Percentiles rank a stretch among this genome's conserved stretches.
These are phyloP conservation scores for Glycine tomentella DNA, from an alignment of 306 rosid genomes.

Conservation along the genomic window DNA sequence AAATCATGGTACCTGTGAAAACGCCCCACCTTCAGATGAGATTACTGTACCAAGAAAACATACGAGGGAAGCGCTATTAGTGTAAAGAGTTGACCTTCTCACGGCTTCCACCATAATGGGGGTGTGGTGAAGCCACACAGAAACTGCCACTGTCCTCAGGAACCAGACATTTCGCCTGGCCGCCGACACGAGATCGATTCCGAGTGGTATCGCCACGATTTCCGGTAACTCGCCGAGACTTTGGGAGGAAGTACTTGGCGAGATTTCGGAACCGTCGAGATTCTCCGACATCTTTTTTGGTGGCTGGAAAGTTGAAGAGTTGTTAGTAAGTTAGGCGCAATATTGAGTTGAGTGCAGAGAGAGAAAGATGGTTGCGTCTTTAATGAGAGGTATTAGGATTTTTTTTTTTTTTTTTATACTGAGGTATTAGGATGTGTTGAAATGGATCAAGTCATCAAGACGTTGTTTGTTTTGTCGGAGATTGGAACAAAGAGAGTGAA, in stretches of 20 bases:
- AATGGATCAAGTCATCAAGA: constrained; percentile 25
- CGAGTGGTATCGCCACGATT: constrained; percentile 45
- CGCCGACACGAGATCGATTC: constrained; percentile 80
- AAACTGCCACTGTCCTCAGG: constrained; percentile 61
- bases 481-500: constrained; percentile 44
- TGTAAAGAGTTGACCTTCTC: constrained; percentile 61
- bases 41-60: not conserved
- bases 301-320: no score
- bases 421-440: no score
- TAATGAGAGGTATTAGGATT: no score
- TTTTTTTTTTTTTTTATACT: no score
- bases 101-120: constrained; percentile 66
- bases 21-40: constrained; percentile 38
- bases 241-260: constrained; percentile 54
- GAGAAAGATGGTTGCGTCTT: constrained; percentile 26
- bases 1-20: constrained; percentile 72
- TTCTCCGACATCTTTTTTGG: constrained; percentile 55
- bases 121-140: constrained; percentile 66
- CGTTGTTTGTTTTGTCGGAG: constrained; percentile 29
- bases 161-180: constrained; percentile 67
- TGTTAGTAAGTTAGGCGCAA: not conserved
- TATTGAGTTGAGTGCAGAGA: not conserved
- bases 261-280: constrained; percentile 47
- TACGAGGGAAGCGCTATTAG: not conserved
- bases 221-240: constrained; percentile 70